A percentile compares a stretch with the other conserved stretches of the same genome.
Evolutionary conservation across 1,284 basidiomycete genomes (phyloP).

Genomic region (Ceratobasidium sp.): DNA sequence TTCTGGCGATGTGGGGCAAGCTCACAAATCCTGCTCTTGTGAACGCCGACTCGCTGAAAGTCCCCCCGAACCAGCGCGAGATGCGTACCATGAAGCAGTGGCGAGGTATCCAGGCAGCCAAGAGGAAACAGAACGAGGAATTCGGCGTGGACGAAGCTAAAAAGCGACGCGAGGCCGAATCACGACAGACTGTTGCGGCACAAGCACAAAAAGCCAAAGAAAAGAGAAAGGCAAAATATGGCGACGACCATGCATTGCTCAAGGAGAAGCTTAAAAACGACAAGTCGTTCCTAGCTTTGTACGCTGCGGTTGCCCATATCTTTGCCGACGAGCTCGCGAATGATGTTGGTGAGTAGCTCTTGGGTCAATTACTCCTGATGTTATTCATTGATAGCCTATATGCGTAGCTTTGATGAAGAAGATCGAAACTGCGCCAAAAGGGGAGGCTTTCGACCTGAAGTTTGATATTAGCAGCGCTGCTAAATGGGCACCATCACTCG

Average conservation of each 20-base stretch:
- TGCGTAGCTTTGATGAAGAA: conserved; percentile 44
- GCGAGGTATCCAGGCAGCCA: conserved; percentile 5
- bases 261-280: conserved; percentile 54
- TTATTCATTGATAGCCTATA: conserved; percentile 2
- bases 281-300: conserved; percentile 63
- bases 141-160: conserved; percentile 47
- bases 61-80: conserved; percentile 16
- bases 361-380: background rate
- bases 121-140: conserved; percentile 34
- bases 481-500: conserved; percentile 73
- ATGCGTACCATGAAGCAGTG: conserved; percentile 16
- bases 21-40: conserved; percentile 49
- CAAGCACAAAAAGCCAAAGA: conserved; percentile 47
- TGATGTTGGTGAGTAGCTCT: conserved; percentile 51
- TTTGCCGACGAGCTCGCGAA: conserved; percentile 60
- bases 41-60: conserved; percentile 50
- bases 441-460: conserved; percentile 49
- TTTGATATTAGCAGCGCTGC: conserved; percentile 61
- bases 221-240: conserved; percentile 46
- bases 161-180: conserved; percentile 48
- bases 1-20: conserved; percentile 59
- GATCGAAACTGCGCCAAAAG: conserved; percentile 49
- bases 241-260: conserved; percentile 52
- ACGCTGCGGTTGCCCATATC: conserved; percentile 64
- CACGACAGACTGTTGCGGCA: conserved; percentile 1